Conservation (phyloP, 169 alveolate species). For the Plasmodium vivax region DNA sequence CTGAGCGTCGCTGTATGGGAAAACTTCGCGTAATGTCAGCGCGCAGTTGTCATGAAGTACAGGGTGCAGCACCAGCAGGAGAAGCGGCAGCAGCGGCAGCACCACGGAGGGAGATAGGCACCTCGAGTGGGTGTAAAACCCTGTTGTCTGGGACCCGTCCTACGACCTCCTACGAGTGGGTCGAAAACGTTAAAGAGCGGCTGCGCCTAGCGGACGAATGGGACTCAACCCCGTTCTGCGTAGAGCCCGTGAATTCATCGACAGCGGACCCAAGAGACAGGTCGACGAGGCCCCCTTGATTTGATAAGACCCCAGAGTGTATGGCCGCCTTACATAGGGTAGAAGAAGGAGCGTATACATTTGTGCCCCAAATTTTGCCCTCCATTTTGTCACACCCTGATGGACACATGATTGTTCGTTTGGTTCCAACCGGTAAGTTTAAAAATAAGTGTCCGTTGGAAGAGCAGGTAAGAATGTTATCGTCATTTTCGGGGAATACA, state of each 20-base stretch:
- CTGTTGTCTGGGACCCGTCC: neutral
- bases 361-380: conserved; percentile 81
- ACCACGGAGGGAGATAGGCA: neutral
- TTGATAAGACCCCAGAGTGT: conserved; percentile 83
- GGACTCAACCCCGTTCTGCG: conserved; percentile 43
- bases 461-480: conserved; percentile 77
- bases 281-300: conserved; percentile 82
- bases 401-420: conserved; percentile 84
- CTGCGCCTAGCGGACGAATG: neutral
- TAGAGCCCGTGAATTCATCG: conserved; percentile 46
- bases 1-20: neutral
- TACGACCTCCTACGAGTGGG: neutral
- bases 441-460: conserved; percentile 82
- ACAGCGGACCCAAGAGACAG: conserved; percentile 15
- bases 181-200: conserved; percentile 25
- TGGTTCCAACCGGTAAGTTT: conserved; percentile 83
- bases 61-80: neutral
- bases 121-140: neutral
- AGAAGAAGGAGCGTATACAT: conserved; percentile 88
- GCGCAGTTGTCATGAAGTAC: neutral
- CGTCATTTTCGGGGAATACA: conserved; percentile 82
- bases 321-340: conserved; percentile 92
- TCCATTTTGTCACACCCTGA: conserved; percentile 85
- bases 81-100: neutral
- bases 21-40: neutral